phyloP scores from a whole-genome alignment of 108 stramenopile genomes.

The Ochromonas danica region DNA sequence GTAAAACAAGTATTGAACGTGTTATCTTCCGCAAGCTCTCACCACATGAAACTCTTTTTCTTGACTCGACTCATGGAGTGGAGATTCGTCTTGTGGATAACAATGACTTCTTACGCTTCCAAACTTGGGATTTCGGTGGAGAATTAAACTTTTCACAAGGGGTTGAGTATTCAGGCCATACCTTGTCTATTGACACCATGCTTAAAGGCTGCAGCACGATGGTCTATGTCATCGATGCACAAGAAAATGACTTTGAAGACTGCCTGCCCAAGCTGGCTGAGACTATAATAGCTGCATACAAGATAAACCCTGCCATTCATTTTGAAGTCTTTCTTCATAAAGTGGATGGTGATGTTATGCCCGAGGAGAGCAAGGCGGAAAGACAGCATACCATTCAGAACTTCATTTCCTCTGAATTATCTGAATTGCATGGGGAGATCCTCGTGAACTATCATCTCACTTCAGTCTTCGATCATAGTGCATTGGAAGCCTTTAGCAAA shows the following conservation, averaged over 20 bases:
- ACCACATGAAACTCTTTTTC: constrained; percentile 99
- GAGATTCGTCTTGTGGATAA: constrained; percentile 59
- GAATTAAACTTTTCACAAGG: constrained; percentile 56
- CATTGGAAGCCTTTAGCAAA: constrained; percentile 81
- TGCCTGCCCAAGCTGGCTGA: constrained; percentile 74
- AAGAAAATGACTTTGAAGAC: constrained; percentile 58
- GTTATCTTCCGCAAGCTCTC: constrained; percentile 99
- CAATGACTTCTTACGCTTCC: constrained; percentile 88
- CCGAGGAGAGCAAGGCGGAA: constrained; percentile 93
- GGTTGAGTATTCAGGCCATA: not conserved
- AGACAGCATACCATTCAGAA: constrained; percentile 79
- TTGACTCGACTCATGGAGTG: constrained; percentile 63
- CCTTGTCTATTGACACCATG: not conserved
- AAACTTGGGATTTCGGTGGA: constrained; percentile 97
- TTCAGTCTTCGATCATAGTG: constrained; percentile 93
- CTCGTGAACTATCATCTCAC: constrained; percentile 79
- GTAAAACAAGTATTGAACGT: constrained; percentile 63
- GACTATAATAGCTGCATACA: constrained; percentile 73
- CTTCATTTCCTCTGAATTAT: constrained; percentile 52
- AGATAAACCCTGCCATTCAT: constrained; percentile 77
- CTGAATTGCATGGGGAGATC: constrained; percentile 57
- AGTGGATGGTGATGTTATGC: constrained; percentile 96
- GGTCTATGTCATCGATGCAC: constrained; percentile 61
- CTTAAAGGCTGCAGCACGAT: constrained; percentile 49
- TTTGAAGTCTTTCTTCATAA: constrained; percentile 99